phyloP scores from a whole-genome alignment of 164 flowering plant species.

The Akebia trifoliata region DNA sequence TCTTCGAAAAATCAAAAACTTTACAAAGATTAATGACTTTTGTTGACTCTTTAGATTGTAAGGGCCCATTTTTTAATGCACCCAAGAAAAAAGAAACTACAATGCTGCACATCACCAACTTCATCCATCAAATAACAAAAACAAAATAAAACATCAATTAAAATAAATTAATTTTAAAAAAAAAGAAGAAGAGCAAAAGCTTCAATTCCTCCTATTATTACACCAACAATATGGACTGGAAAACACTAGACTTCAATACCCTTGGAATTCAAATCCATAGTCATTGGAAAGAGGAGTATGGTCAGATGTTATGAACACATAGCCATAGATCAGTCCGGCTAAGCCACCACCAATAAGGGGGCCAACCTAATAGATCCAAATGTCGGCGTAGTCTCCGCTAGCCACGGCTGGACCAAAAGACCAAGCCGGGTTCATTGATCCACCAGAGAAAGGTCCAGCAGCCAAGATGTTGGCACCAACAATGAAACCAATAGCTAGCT shows the following conservation, averaged over 20 bases:
- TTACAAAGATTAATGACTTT: no score
- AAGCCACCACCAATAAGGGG: conserved; percentile 41
- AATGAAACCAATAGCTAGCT: conserved; percentile 16
- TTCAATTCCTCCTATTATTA: conserved; percentile 16
- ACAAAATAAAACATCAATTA: conserved; percentile 6
- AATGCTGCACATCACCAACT: not conserved
- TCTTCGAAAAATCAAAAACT: no score
- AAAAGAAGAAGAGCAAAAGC: conserved; percentile 10
- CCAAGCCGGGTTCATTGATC: conserved; percentile 96
- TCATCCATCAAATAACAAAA: not conserved
- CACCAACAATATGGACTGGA: conserved; percentile 7
- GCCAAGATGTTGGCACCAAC: not conserved
- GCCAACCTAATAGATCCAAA: not conserved
- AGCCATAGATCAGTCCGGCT: conserved; percentile 66
- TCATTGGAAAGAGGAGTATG: conserved; percentile 37
- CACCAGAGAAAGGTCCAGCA: conserved; percentile 45
- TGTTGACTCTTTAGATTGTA: no score
- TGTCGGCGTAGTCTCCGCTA: not conserved
- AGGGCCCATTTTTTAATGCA: no score
- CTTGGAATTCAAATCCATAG: conserved; percentile 9
- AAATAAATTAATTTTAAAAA: no score
- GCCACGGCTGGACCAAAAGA: conserved; percentile 89
- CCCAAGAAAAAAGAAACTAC: not conserved
- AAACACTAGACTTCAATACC: not conserved
- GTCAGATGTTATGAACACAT: conserved; percentile 38